Conservation (phyloP, 768 basidiomycete species). For the Boletus reticuloceps region DNA sequence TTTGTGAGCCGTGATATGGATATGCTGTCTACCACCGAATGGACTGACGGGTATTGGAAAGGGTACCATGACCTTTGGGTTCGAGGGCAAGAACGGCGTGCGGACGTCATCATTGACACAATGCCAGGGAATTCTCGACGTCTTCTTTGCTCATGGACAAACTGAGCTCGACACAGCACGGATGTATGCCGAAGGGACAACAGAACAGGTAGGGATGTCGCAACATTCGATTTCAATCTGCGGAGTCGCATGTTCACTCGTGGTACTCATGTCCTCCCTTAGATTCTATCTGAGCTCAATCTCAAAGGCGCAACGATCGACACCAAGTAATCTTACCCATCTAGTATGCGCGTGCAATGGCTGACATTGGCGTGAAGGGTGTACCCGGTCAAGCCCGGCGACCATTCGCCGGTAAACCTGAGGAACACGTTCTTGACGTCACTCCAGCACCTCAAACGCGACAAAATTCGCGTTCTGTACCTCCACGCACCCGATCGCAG, state of each 20-base stretch:
- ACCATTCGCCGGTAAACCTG: conserved; percentile 39
- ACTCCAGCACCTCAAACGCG: conserved; percentile 41
- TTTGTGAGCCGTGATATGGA: conserved; percentile 14
- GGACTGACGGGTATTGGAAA: conserved; percentile 8
- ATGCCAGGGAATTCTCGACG: conserved; percentile 45
- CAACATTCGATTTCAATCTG: neutral
- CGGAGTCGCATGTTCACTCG: neutral
- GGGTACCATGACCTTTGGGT: conserved; percentile 52
- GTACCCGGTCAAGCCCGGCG: conserved; percentile 40
- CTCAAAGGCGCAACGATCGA: conserved; percentile 42
- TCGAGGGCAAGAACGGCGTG: conserved; percentile 39
- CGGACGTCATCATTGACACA: conserved; percentile 35
- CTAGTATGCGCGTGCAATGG: neutral
- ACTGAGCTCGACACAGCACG: conserved; percentile 52
- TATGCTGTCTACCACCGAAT: neutral
- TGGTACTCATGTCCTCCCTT: neutral
- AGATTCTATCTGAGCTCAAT: conserved; percentile 42
- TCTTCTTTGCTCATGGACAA: conserved; percentile 41
- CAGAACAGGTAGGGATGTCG: conserved; percentile 42
- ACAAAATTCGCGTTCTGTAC: conserved; percentile 52
- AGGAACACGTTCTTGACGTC: conserved; percentile 47
- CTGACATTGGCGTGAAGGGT: conserved; percentile 30
- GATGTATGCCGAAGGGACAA: conserved; percentile 50
- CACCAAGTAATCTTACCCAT: conserved; percentile 38
- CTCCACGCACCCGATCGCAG: conserved; percentile 60